A percentile compares a stretch with the other conserved stretches of the same genome.
phyloP scores from a whole-genome alignment of 116 monocot species.

The Trichopus zeylanicus region DNA sequence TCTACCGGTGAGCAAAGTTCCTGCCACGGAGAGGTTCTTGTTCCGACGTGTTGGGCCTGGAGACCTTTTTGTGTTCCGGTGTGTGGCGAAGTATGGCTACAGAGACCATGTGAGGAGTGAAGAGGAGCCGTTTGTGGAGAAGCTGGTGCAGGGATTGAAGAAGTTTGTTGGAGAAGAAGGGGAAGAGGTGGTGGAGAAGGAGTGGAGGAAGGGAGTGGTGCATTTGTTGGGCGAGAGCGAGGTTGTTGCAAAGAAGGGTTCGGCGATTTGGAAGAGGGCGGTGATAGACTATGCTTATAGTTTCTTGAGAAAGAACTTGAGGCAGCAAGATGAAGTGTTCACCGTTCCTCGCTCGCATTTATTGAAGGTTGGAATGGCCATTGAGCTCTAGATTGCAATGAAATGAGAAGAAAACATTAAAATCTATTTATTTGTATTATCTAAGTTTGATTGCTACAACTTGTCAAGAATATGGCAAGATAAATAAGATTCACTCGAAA shows the following conservation, averaged over 20 bases:
- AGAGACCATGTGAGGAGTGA: constrained; percentile 1
- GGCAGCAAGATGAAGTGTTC: constrained; percentile 30
- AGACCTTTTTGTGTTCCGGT: constrained; percentile 13
- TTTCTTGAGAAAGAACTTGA: constrained; percentile 49
- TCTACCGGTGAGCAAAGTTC: constrained; percentile 16
- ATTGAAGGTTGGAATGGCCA: constrained; percentile 55
- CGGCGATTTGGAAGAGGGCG: constrained; percentile 32
- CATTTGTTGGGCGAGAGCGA: constrained; percentile 45
- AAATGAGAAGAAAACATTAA: too few relatives aligned
- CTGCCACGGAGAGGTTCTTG: constrained; percentile 7
- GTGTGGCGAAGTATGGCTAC: constrained; percentile 16
- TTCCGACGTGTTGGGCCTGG: constrained; percentile 10
- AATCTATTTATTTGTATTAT: too few relatives aligned
- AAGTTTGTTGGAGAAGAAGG: constrained; percentile 3
- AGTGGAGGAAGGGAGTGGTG: constrained; percentile 27
- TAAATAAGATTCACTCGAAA: too few relatives aligned
- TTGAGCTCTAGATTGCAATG: constrained; percentile 16
- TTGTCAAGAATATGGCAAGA: background rate
- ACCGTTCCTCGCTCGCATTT: constrained; percentile 36
- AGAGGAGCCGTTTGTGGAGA: background rate
- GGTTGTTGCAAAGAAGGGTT: constrained; percentile 30
- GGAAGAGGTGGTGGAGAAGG: constrained; percentile 7
- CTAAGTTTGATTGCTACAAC: too few relatives aligned
- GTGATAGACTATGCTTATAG: constrained; percentile 37
- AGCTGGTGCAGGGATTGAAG: constrained; percentile 8